Evolutionary conservation across 2,329 filamentous ascomycete species (phyloP).

Genomic region (Cladosporium sphaerospermum): DNA sequence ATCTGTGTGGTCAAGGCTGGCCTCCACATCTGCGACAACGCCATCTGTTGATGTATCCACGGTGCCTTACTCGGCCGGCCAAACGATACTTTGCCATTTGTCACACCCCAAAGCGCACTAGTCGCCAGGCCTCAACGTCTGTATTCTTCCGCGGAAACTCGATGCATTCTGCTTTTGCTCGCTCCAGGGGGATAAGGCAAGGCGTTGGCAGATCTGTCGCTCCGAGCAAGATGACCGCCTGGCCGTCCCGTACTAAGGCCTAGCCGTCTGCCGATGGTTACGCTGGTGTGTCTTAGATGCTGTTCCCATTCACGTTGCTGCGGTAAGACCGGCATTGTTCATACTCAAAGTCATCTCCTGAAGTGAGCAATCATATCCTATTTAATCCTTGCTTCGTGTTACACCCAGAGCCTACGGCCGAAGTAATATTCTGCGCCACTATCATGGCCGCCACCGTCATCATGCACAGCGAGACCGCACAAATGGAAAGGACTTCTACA

Average conservation of each 20-base stretch:
- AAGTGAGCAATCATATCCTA: no score
- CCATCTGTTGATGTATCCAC: neutral
- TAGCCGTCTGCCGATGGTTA: no score
- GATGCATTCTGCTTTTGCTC: conserved; percentile 4
- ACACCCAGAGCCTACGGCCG: no score
- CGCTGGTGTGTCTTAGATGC: no score
- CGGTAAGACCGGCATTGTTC: no score
- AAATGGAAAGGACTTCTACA: conserved; percentile 19
- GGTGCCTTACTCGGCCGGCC: neutral
- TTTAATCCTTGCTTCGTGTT: no score
- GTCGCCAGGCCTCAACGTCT: neutral
- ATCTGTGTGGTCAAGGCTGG: conserved; percentile 7
- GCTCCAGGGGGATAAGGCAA: neutral
- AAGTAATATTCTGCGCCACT: no score
- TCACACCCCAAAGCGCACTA: neutral
- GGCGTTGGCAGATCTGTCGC: neutral
- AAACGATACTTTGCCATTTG: neutral
- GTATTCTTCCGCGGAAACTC: conserved; percentile 5
- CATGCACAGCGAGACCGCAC: conserved; percentile 19
- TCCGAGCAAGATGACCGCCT: neutral
- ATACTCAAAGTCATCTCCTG: no score
- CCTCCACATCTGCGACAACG: neutral
- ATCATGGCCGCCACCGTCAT: conserved; percentile 12
- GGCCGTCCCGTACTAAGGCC: neutral
- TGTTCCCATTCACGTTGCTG: no score